A percentile compares a stretch with the other conserved stretches of the same genome.
Evolutionary conservation across 2,329 filamentous ascomycete genomes (phyloP).

Genomic region (Alternaria ethzedia): DNA sequence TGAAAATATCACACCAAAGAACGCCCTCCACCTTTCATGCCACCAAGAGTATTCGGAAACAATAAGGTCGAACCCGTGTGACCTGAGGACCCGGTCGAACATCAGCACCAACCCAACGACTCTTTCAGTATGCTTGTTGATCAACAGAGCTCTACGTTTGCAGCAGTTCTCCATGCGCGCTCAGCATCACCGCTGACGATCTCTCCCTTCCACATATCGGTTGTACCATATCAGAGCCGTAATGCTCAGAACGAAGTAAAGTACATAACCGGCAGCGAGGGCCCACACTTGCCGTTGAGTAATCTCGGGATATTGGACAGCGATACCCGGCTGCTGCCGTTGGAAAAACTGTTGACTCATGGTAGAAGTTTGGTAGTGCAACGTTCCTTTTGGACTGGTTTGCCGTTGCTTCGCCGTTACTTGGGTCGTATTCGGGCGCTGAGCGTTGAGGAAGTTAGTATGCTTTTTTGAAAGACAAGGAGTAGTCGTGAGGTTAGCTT

Average conservation of each 20-base stretch:
- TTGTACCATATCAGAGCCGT: not conserved
- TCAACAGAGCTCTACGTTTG: not conserved
- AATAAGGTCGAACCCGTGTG: not conserved
- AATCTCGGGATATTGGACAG: not conserved
- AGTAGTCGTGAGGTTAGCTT: not conserved
- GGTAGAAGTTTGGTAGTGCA: not conserved
- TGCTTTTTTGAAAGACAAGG: not conserved
- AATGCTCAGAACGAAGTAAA: not conserved
- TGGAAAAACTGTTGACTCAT: not conserved
- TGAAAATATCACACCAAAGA: not conserved
- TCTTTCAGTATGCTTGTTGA: not conserved
- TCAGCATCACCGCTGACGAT: not conserved
- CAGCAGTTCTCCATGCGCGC: not conserved
- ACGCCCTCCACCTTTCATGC: not conserved
- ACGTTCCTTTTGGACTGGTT: not conserved
- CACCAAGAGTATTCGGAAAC: not conserved
- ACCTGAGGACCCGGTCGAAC: not conserved
- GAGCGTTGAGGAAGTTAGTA: not conserved
- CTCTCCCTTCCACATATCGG: not conserved
- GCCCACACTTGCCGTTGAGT: not conserved
- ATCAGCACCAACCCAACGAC: not conserved
- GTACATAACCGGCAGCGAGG: not conserved
- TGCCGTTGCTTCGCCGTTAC: not conserved
- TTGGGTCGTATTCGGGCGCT: not conserved
- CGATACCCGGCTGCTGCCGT: not conserved